phyloP scores from a whole-genome alignment of 352 stramenopile species.

The Phytophthora tubulina region DNA sequence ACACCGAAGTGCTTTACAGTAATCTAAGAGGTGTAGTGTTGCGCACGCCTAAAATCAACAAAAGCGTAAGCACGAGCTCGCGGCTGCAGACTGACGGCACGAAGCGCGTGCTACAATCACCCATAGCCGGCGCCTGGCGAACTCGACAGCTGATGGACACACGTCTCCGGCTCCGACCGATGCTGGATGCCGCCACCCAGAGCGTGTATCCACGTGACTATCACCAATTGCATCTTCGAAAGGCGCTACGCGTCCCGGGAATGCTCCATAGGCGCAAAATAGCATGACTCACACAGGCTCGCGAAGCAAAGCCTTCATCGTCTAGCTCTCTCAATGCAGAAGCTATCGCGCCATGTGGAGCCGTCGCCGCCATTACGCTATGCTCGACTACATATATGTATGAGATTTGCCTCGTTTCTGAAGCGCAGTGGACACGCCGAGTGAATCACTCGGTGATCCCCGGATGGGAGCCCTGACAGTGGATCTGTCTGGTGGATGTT shows the following conservation, averaged over 20 bases:
- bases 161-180: slow-evolving; percentile 23
- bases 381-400: slow-evolving; percentile 36
- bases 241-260: slow-evolving; percentile 14
- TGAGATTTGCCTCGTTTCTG: slow-evolving; percentile 28
- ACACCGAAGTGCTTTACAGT: slow-evolving; percentile 19
- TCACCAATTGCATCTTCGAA: slow-evolving; percentile 29
- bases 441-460: too few relatives aligned
- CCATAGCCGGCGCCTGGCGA: slow-evolving; percentile 12
- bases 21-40: slow-evolving; percentile 9
- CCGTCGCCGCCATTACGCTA: slow-evolving; percentile 19
- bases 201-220: slow-evolving; percentile 19
- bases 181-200: background rate
- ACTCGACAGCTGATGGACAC: slow-evolving; percentile 29
- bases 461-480: slow-evolving; percentile 25
- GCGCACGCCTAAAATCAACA: background rate
- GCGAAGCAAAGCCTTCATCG: slow-evolving; percentile 9
- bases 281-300: background rate
- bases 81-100: too few relatives aligned
- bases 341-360: slow-evolving; percentile 30
- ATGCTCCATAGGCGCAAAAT: slow-evolving; percentile 10
- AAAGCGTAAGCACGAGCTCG: background rate
- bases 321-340: slow-evolving; percentile 31
- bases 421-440: slow-evolving; percentile 3
- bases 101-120: slow-evolving; percentile 5
- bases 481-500: slow-evolving; percentile 37